Base-by-base conservation (phyloP, 495 filamentous ascomycete species). In the Pyrenula aspistea region DNA sequence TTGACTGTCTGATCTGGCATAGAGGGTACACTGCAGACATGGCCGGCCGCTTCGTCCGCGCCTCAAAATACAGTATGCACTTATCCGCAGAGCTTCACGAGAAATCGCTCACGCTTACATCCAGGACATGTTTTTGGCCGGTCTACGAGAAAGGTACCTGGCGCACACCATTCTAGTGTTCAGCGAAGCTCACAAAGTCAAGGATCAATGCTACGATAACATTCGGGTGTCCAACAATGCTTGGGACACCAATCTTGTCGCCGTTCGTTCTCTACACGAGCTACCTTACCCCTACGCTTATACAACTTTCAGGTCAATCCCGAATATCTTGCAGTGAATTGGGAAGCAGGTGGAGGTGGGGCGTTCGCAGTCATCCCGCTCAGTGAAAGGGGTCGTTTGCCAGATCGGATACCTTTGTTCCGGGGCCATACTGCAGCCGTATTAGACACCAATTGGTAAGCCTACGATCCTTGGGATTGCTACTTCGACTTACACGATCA, bases 211-310 rank as follows among this genome's bases (percentile, higher is more conserved):
- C 77, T 97, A 96, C 71, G 94, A 98, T 75, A 97, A 97, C 69
- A 78, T 97, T 63, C 80, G 82, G 59, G 86, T 98, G 70, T 96
- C 92, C 59, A 84, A 83, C 70, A 98, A 98, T 83, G 92, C 94
- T 55, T 98, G 93, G 92, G 93, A 98, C 72, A 96, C 89, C 69
- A 98, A 98, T 73, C 78, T 98, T 55, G 78, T 97, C 71, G 97
- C 97, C 81, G 91, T 93, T 61, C 60, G 78, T 60, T 31, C 12
- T 23, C 55, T 19, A 36, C 53, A 10, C 52, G 12, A 50, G 23
- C 31, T 2, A 24, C 4, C 4, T 54, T 12, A 56, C 11, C 53
- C 22, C 47, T 22, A 51, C 51, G 59, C 68, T 74, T 53, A 75
- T 62, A 22, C 23, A 22, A 23, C 24, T 22, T 60, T 50, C 61